Conservation (phyloP, 495 filamentous ascomycete genomes). For the Chlorociboria aeruginascens region DNA sequence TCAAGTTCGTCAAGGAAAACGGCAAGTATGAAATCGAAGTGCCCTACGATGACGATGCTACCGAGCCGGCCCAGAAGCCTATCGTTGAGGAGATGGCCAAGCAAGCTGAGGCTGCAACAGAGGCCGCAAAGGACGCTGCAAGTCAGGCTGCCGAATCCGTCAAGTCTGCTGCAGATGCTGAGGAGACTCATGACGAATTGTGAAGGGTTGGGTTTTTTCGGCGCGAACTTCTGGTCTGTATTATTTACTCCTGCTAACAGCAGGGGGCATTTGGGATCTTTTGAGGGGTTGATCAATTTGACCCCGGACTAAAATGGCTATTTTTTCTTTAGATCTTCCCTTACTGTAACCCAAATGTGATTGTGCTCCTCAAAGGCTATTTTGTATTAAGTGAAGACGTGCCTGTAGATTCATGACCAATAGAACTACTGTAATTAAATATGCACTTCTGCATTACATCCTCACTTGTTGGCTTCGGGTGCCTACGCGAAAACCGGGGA, state of each 20-base stretch:
- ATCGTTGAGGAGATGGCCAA: slow-evolving; percentile 39
- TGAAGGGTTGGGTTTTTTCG: slow-evolving; percentile 26
- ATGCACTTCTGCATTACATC: too few species aligned
- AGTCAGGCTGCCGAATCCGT: slow-evolving; percentile 23
- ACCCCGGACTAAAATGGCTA: too few species aligned
- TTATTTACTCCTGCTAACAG: slow-evolving; percentile 10
- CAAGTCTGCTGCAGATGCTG: slow-evolving; percentile 29
- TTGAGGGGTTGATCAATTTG: slow-evolving; percentile 1
- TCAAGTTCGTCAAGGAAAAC: slow-evolving; percentile 88
- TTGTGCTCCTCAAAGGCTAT: too few species aligned
- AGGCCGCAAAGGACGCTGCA: slow-evolving; percentile 27
- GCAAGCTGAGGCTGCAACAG: slow-evolving; percentile 39
- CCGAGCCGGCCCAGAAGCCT: slow-evolving; percentile 31
- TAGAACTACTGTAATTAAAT: too few species aligned
- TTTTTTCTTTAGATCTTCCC: too few species aligned
- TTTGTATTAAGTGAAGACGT: too few species aligned
- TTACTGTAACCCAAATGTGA: too few species aligned
- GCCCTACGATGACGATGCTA: slow-evolving; percentile 35
- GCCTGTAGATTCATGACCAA: too few species aligned
- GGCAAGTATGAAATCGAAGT: slow-evolving; percentile 75
- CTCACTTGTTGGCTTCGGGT: too few species aligned
- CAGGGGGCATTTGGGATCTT: slow-evolving; percentile 2
- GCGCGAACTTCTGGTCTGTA: slow-evolving; percentile 13
- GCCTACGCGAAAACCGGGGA: too few species aligned
- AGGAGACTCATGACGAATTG: slow-evolving; percentile 53